Evolutionary conservation across 768 basidiomycete species (phyloP), one percentile per base, ranked within the genome.

Genomic region (Xerocomellus dryophilus): DNA sequence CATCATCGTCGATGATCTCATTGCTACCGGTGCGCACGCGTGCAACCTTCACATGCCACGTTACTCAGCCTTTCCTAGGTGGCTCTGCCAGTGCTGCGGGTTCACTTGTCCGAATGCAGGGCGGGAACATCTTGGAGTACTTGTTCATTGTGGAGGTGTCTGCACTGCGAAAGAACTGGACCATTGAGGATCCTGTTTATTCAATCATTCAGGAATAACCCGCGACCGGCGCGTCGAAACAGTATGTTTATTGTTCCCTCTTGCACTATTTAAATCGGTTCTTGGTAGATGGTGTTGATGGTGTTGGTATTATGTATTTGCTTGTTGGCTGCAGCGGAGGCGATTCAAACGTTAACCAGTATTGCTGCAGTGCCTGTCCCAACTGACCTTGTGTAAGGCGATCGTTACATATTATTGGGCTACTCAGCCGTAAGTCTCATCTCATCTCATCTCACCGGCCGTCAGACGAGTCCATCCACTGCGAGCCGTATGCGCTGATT

Each of bases 81-180:
- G 97, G 97, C 9, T 97, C 94, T 31, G 97, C 97, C 8, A 83
- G 81, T 56, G 94, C 95, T 5, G 94, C 96, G 4, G 94, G 93
- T 45, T 82, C 95, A 61, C 87, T 99, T 32, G 84, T 98, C 51
- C 73, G 81, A 27, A 83, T 88, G 74, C 80, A 83, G 58, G 93
- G 93, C 18, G 95, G 89, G 46, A 86, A 86, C 61, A 88, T 88
- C 27, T 70, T 96, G 35, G 91, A 97, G 71, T 97, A 98, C 74
- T 75, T 99, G 59, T 99, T 99, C 76, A 85, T 98, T 71, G 86
- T 97, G 57, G 91, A 94, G 60, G 68, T 92, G 56, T 69, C 80
- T 51, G 86, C 88, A 74, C 76, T 93, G 63, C 85, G 89, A 61
- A 77, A 83, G 59, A 86, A 88, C 71, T 82, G 98, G 58, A 82